phyloP scores from a whole-genome alignment of 148 eudicot genomes.

The Oxyria digyna region DNA sequence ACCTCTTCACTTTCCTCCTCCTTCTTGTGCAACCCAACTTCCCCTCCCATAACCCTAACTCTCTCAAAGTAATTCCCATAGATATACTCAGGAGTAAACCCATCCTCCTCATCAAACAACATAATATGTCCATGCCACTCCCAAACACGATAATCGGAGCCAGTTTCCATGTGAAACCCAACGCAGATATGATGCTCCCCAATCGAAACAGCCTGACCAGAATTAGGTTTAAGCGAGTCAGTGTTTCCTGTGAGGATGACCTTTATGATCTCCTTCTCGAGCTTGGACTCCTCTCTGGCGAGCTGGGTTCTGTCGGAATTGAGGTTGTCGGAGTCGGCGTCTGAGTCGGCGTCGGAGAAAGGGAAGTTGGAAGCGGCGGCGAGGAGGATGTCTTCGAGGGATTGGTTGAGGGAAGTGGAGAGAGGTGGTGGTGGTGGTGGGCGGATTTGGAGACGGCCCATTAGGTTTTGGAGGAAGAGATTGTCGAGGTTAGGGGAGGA shows the following conservation, averaged over 20 bases:
- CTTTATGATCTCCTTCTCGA: conserved; percentile 65
- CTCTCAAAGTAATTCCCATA: conserved; percentile 96
- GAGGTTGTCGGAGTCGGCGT: conserved; percentile 17
- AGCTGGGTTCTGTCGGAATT: conserved; percentile 22
- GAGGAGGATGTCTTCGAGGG: conserved; percentile 69
- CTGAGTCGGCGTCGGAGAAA: conserved; percentile 14
- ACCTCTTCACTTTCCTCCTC: conserved; percentile 22
- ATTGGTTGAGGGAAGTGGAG: conserved; percentile 21
- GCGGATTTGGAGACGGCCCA: conserved; percentile 54
- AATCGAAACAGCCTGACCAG: conserved; percentile 77
- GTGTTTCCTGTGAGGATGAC: conserved; percentile 51
- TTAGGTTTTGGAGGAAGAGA: conserved; percentile 72
- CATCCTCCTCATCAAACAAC: conserved; percentile 83
- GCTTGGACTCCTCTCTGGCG: conserved; percentile 65
- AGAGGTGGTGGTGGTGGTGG: conserved; percentile 27
- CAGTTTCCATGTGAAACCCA: conserved; percentile 68
- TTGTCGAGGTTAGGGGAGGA: conserved; percentile 62
- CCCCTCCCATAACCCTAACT: conserved; percentile 13
- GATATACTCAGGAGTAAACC: conserved; percentile 78
- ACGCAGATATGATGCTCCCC: conserved; percentile 86
- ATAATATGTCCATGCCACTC: conserved; percentile 98
- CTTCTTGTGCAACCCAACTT: not conserved
- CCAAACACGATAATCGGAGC: conserved; percentile 89
- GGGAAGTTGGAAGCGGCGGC: conserved; percentile 18
- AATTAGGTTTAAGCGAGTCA: conserved; percentile 70